Percentiles rank a stretch among this genome's conserved stretches.
phyloP scores from a whole-genome alignment of 495 filamentous ascomycete genomes.

The Trichoderma erinaceum region DNA sequence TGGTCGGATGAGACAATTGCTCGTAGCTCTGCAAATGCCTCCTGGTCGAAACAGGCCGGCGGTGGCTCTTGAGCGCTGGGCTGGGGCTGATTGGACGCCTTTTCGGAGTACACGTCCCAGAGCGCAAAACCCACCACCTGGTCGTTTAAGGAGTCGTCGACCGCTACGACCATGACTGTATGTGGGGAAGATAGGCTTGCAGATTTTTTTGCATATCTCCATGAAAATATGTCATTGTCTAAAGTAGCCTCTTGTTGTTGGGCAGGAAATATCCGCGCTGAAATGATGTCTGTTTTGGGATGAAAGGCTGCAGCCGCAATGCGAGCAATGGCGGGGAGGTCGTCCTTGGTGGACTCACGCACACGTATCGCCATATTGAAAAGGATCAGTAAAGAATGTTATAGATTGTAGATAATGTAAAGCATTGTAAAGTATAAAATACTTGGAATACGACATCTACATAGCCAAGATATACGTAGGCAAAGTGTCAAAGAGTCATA shows the following conservation, averaged over 20 bases:
- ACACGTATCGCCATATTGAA: constrained; percentile 12
- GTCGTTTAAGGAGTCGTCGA: constrained; percentile 3
- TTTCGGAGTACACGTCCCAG: constrained; percentile 1
- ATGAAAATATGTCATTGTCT: neutral
- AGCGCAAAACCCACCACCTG: neutral
- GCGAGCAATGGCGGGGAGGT: constrained; percentile 16
- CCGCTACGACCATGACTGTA: neutral
- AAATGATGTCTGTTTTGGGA: constrained; percentile 9
- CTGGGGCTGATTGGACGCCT: constrained; percentile 7
- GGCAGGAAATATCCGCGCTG: constrained; percentile 10
- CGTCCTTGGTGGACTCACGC: constrained; percentile 14
- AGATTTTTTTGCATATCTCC: constrained; percentile 13
- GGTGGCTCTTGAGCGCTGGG: neutral
- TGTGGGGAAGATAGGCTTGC: neutral
- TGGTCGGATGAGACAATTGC: constrained; percentile 5
- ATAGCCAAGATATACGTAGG: neutral
- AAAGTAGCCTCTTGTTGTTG: neutral
- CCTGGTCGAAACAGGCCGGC: neutral
- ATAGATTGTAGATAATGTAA: neutral
- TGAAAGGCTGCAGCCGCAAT: constrained; percentile 14
- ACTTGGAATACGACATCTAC: neutral
- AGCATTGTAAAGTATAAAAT: neutral
- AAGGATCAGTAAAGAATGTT: neutral
- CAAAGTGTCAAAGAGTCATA: neutral
- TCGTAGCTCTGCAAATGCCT: constrained; percentile 1